Percentiles rank a stretch among this genome's conserved stretches.
phyloP scores from a whole-genome alignment of 768 basidiomycete genomes.

The Leccinum disarticulatum region DNA sequence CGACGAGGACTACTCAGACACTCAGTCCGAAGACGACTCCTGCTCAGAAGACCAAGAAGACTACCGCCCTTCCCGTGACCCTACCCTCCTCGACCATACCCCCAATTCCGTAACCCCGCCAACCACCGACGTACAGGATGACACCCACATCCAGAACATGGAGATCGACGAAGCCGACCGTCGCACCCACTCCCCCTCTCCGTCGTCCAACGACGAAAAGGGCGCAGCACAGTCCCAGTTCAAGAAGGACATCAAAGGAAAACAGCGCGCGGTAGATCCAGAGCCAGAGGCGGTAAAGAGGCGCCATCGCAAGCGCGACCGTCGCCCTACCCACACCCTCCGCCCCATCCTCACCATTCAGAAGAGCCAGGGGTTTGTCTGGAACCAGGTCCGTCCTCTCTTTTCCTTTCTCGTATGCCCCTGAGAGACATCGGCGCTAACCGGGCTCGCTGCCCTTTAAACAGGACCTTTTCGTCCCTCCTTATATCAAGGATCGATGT shows the following conservation, averaged over 20 bases:
- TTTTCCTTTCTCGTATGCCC: neutral
- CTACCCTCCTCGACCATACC: conserved; percentile 30
- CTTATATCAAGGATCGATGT: conserved; percentile 91
- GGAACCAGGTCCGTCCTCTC: conserved; percentile 75
- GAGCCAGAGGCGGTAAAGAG: conserved; percentile 52
- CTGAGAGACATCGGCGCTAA: neutral
- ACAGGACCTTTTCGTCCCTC: conserved; percentile 83
- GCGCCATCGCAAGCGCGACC: conserved; percentile 53
- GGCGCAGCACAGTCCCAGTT: conserved; percentile 40
- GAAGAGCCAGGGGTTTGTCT: conserved; percentile 84
- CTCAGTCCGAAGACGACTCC: conserved; percentile 51
- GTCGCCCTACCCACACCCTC: conserved; percentile 57
- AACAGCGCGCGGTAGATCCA: conserved; percentile 74
- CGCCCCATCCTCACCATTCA: conserved; percentile 87
- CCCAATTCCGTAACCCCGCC: conserved; percentile 17
- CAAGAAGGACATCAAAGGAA: conserved; percentile 72
- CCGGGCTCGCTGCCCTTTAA: neutral
- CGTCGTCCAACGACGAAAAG: conserved; percentile 32
- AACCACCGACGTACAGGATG: conserved; percentile 34
- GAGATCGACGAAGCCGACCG: conserved; percentile 46
- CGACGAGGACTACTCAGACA: conserved; percentile 56
- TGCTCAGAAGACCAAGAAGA: conserved; percentile 78
- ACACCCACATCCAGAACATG: conserved; percentile 52
- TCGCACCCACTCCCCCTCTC: conserved; percentile 5
- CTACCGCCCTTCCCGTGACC: conserved; percentile 39